These are phyloP conservation scores for Trichoderma pleuroti DNA, from an alignment of 2,329 filamentous ascomycete species.

Conservation along the genomic window DNA sequence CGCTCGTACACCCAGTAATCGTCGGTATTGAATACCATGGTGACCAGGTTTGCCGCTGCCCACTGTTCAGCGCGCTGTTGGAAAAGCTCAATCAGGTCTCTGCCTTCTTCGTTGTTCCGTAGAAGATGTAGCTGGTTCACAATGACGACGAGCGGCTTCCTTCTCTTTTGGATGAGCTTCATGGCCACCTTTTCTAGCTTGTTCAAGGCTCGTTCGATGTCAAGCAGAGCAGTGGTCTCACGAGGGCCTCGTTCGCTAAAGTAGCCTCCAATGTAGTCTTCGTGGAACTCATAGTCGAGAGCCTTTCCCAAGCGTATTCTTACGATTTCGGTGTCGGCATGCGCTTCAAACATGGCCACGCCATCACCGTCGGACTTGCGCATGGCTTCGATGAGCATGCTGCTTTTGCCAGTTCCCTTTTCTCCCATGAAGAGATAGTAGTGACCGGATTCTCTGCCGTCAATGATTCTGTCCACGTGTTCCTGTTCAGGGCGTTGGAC, in stretches of 20 bases:
- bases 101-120: slow-evolving; percentile 87
- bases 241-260: slow-evolving; percentile 92
- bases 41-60: slow-evolving; percentile 88
- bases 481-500: slow-evolving; percentile 77
- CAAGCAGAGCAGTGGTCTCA: slow-evolving; percentile 85
- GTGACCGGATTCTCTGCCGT: slow-evolving; percentile 69
- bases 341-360: slow-evolving; percentile 93
- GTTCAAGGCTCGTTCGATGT: slow-evolving; percentile 95
- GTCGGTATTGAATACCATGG: slow-evolving; percentile 91
- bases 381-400: slow-evolving; percentile 95
- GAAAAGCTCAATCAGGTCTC: slow-evolving; percentile 86
- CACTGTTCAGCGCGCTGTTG: slow-evolving; percentile 96
- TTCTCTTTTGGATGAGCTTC: slow-evolving; percentile 56
- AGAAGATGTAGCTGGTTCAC: slow-evolving; percentile 92
- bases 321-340: slow-evolving; percentile 93
- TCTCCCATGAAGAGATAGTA: slow-evolving; percentile 92
- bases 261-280: slow-evolving; percentile 94
- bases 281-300: slow-evolving; percentile 93
- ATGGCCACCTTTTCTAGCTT: slow-evolving; percentile 96
- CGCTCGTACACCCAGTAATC: slow-evolving; percentile 99
- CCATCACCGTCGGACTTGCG: slow-evolving; percentile 84
- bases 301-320: slow-evolving; percentile 89
- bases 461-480: slow-evolving; percentile 77
- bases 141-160: slow-evolving; percentile 79
- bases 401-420: slow-evolving; percentile 94